Conservation (phyloP, 352 stramenopile species). For the Detonula confervacea region DNA sequence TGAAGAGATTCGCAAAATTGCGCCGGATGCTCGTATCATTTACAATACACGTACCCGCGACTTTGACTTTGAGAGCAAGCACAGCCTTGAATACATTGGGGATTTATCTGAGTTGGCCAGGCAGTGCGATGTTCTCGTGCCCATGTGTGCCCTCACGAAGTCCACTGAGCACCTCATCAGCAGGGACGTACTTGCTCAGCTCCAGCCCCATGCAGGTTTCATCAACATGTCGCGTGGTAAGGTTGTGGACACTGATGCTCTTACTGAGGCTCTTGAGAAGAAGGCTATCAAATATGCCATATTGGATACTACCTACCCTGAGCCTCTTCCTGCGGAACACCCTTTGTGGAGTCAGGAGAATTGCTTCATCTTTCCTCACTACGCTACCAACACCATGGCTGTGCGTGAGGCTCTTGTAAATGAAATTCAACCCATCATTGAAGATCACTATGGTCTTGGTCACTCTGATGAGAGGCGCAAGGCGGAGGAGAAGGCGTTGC, state of each 20-base stretch:
- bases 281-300: slow-evolving; percentile 74
- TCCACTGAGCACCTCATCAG: slow-evolving; percentile 86
- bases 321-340: slow-evolving; percentile 89
- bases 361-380: slow-evolving; percentile 82
- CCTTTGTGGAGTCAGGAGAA: slow-evolving; percentile 81
- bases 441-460: slow-evolving; percentile 49
- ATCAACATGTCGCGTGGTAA: slow-evolving; percentile 92
- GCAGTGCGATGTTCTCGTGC: slow-evolving; percentile 89
- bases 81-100: slow-evolving; percentile 83
- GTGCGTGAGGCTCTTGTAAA: slow-evolving; percentile 70
- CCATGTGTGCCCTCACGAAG: slow-evolving; percentile 88
- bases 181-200: slow-evolving; percentile 84
- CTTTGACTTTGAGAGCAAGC: slow-evolving; percentile 41
- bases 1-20: slow-evolving; percentile 55
- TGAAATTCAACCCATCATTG: slow-evolving; percentile 63
- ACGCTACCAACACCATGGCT: slow-evolving; percentile 78
- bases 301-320: slow-evolving; percentile 90
- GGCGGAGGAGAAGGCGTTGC: slow-evolving; percentile 46
- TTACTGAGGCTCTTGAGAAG: slow-evolving; percentile 69
- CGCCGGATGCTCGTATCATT: slow-evolving; percentile 52
- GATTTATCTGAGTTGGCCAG: slow-evolving; percentile 85
- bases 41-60: slow-evolving; percentile 59
- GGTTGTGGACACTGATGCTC: slow-evolving; percentile 88
- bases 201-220: slow-evolving; percentile 89
- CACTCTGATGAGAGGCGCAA: slow-evolving; percentile 46